Evolutionary conservation across 352 stramenopile genomes (phyloP).

Genomic region (Phytophthora tentaculata): DNA sequence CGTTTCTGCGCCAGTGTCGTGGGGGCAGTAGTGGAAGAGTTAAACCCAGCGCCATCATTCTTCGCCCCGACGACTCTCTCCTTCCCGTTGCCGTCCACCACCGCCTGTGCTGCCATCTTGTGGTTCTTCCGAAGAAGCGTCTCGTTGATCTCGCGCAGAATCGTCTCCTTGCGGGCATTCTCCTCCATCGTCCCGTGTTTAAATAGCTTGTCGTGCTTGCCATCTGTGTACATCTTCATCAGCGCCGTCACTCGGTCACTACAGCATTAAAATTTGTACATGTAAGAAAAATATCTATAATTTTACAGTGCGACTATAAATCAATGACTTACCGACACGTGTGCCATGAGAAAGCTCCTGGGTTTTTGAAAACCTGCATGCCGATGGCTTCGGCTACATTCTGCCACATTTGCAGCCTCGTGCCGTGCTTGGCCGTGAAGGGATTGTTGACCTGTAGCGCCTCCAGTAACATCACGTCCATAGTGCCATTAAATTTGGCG

Average conservation of each 20-base stretch:
- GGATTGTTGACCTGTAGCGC: conserved; percentile 75
- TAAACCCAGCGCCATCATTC: conserved; percentile 15
- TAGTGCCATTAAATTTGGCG: conserved; percentile 79
- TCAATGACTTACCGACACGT: conserved; percentile 64
- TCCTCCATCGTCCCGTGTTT: conserved; percentile 78
- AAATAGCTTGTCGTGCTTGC: conserved; percentile 86
- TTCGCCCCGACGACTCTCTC: conserved; percentile 24
- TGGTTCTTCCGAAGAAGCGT: conserved; percentile 55
- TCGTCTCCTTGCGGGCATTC: conserved; percentile 68
- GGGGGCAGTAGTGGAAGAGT: neutral
- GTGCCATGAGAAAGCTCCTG: conserved; percentile 79
- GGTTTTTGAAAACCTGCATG: conserved; percentile 69
- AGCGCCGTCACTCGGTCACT: conserved; percentile 80
- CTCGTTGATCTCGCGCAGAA: conserved; percentile 67
- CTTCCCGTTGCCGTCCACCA: conserved; percentile 27
- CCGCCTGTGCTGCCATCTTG: conserved; percentile 41
- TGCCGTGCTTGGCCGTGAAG: conserved; percentile 84
- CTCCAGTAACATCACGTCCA: conserved; percentile 85
- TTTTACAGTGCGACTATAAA: no score
- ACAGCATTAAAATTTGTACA: neutral
- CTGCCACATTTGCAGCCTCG: conserved; percentile 85
- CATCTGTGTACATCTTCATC: conserved; percentile 81
- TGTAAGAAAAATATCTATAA: no score
- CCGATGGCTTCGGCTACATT: conserved; percentile 69
- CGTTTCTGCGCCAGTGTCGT: conserved; percentile 26